Base-by-base conservation (phyloP, 2,329 filamentous ascomycete species). In the Exophiala mesophila region DNA sequence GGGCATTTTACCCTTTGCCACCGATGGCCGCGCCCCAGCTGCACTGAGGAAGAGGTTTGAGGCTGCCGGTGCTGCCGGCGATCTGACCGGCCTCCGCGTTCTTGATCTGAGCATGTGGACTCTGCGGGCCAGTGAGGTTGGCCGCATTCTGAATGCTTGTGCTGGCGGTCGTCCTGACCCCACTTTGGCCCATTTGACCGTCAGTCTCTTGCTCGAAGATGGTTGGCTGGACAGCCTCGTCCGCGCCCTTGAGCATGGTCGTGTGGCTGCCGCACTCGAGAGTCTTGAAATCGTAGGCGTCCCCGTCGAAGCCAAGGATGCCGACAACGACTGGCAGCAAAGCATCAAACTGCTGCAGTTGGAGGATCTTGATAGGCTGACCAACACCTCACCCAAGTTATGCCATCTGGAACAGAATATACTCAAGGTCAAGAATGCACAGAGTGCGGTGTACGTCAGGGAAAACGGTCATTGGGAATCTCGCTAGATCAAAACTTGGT, bases 61-160 rank as follows among this genome's bases (percentile, higher is more conserved):
- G 18, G 20, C 16, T 6, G 21, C 50, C 16, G 40, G 44, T 20
- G 12, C 17, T 5, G 34, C 20, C 2, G 47, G 32, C n/a, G 34
- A 40, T 6, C 35, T 51, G 36, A 37, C 20, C 29, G 23, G 19
- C 23, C 17, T 54, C 23, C 50, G 44, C 19, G 45, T 53, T 19
- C 36, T 54, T 33, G 53, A 54, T 19, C 24, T 54, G 44, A 45
- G 37, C 23, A 52, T 54, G 52, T 54, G 35, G 28, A 39, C 33
- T 5, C 33, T 54, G 6, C 37, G 41, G 8, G 34, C 49, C 17
- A 30, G 7, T 4, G 52, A 54, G 26, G 49, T 54, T 5, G 49
- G 44, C 1, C 32, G 53, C 39, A 20, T 53, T 10, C 34, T 51
- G 13, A 41, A 49, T 36, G 47, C 47, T 12, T 42, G 41, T 26